Base-by-base conservation (phyloP, 352 stramenopile species). In the Phytophthora pisi region DNA sequence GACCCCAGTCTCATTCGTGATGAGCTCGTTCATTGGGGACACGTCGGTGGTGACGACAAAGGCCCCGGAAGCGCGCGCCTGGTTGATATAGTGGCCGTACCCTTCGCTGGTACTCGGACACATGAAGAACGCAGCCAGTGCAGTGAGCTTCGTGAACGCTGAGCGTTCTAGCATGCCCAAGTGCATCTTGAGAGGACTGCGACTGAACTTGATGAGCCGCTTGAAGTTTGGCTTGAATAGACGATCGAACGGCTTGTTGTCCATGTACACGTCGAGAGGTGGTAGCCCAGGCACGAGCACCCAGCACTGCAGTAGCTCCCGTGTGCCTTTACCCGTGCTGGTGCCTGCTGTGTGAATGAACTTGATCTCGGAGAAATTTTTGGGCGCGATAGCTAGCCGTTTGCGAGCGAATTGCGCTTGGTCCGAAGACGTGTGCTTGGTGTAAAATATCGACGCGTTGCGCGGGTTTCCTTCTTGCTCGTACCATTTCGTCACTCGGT, bases 61-160 rank as follows among this genome's bases (percentile, higher is more conserved):
- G 16, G 60, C 79, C 1, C 82, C 77, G 24, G 77, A 43, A 3
- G 82, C 81, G 3, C 80, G 75, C 1, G 77, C 82, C 42, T 91
- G 82, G 60, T 91, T 91, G 57, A 91, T 86, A 58, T 85, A 86
- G 66, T 91, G 82, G 11, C 82, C 81, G 51, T 86, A 92, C 2
- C 80, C 82, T 76, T 92, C 84, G 34, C 71, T 77, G 0, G 42
- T 26, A 45, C 84, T 92, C 30, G 84, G 68, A 61, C 77, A 89
- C 58, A 91, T 68, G 51, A 92, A 78, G 50, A 81, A 86, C 13
- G 78, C 43, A 2, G 78, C 50, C 18, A 88, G 71, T 2, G 75
- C 72, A 6, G 86, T 56, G n/a, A 87, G 18, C 20, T 79, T 78
- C 9, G 70, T 76, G 46, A 86, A 92, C 16, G 43, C 31, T 7